Conservation (phyloP, 441 rosid species). For the Eutrema salsugineum region DNA sequence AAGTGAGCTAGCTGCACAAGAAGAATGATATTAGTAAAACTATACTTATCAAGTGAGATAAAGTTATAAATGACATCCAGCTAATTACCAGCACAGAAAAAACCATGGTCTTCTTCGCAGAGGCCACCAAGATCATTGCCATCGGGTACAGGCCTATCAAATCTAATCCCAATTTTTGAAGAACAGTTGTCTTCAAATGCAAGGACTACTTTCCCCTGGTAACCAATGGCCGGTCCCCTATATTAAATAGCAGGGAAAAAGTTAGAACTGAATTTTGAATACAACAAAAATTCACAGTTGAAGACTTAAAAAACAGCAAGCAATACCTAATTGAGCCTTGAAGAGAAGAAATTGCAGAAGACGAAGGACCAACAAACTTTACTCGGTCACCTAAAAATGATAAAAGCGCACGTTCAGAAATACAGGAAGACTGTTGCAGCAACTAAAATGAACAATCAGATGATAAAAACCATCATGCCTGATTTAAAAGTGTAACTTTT, state of each 20-base stretch:
- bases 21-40: not conserved
- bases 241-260: not conserved
- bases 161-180: constrained; percentile 95
- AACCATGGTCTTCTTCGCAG: constrained; percentile 92
- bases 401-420: constrained; percentile 10
- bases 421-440: not conserved
- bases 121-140: constrained; percentile 97
- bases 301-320: not conserved
- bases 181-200: constrained; percentile 89
- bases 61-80: not conserved
- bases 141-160: constrained; percentile 80
- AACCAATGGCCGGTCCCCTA: constrained; percentile 85
- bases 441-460: not conserved
- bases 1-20: constrained; percentile 69
- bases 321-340: constrained; percentile 55
- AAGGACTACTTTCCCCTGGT: constrained; percentile 91
- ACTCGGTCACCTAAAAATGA: constrained; percentile 87
- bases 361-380: constrained; percentile 52
- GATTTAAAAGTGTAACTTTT: constrained; percentile 75
- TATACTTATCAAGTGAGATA: not conserved
- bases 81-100: constrained; percentile 81
- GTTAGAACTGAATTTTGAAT: not conserved
- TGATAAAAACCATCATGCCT: constrained; percentile 44
- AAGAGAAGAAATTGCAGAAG: constrained; percentile 51
- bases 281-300: not conserved